phyloP scores from a whole-genome alignment of 768 basidiomycete species.

The Rhodotorula toruloides region DNA sequence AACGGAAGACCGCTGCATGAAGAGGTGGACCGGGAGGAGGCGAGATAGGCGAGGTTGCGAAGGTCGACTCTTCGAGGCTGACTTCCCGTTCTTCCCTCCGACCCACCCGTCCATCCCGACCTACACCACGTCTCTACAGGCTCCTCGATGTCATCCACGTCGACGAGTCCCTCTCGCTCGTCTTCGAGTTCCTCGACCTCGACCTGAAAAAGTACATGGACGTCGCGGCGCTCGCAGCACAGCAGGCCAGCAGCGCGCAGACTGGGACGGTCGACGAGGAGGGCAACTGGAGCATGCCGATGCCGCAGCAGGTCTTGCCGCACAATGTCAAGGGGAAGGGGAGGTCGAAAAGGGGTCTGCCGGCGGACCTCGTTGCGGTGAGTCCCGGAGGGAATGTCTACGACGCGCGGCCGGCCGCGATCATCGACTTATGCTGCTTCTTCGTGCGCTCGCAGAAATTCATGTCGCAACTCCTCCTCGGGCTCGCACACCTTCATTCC shows the following conservation, averaged over 20 bases:
- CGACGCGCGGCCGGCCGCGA: too few relatives aligned
- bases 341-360: conserved; percentile 43
- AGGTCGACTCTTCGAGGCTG: not conserved
- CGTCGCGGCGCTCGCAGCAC: conserved; percentile 60
- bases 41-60: not conserved
- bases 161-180: conserved; percentile 94
- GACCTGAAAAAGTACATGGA: conserved; percentile 98
- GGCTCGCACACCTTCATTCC: conserved; percentile 88
- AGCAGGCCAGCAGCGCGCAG: conserved; percentile 24
- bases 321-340: conserved; percentile 25
- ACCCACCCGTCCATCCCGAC: too few relatives aligned
- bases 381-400: too few relatives aligned
- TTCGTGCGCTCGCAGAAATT: conserved; percentile 65
- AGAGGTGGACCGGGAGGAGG: not conserved
- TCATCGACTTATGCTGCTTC: too few relatives aligned
- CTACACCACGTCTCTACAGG: conserved; percentile 50
- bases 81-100: too few relatives aligned
- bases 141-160: conserved; percentile 93
- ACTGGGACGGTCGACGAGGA: not conserved
- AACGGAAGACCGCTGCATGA: too few relatives aligned
- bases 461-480: conserved; percentile 83
- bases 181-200: conserved; percentile 94
- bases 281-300: conserved; percentile 10
- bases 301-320: not conserved
- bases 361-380: conserved; percentile 80